These are phyloP conservation scores for Novymonas esmeraldas DNA, from an alignment of 208 protist genomes.

Conservation along the genomic window DNA sequence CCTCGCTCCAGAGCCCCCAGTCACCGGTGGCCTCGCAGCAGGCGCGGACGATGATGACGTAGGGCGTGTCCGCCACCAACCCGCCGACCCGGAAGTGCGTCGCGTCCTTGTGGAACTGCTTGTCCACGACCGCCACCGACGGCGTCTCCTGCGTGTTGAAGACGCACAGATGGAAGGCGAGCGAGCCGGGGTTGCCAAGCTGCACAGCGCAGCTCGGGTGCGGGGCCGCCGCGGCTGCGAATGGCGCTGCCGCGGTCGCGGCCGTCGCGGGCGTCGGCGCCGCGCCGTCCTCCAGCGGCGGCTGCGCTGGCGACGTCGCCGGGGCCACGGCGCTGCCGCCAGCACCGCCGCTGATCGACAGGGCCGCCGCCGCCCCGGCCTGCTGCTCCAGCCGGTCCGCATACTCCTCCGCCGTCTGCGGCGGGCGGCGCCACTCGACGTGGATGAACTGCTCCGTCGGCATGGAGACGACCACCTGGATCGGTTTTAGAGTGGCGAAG, in stretches of 20 bases:
- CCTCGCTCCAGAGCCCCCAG: slow-evolving; percentile 90
- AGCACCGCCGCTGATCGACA: neutral
- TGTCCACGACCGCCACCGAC: slow-evolving; percentile 80
- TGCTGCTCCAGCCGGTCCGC: slow-evolving; percentile 37
- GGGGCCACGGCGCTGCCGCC: too few relatives aligned
- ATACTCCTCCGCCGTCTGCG: slow-evolving; percentile 72
- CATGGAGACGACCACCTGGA: slow-evolving; percentile 46
- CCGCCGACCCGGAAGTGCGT: slow-evolving; percentile 53
- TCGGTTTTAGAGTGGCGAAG: slow-evolving; percentile 87
- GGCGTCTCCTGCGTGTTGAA: slow-evolving; percentile 76
- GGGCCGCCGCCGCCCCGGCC: slow-evolving; percentile 2
- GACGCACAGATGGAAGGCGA: slow-evolving; percentile 85
- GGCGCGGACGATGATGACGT: slow-evolving; percentile 82
- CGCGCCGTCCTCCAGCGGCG: neutral
- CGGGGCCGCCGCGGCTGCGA: neutral
- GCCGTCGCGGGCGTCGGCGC: neutral
- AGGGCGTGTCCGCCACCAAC: slow-evolving; percentile 69
- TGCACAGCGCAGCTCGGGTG: slow-evolving; percentile 22
- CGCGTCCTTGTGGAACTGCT: slow-evolving; percentile 82
- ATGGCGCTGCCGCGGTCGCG: too few relatives aligned
- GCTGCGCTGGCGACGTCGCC: neutral
- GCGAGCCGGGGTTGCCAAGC: slow-evolving; percentile 68
- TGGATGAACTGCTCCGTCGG: slow-evolving; percentile 81
- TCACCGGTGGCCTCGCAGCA: slow-evolving; percentile 60
- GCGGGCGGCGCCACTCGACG: slow-evolving; percentile 74